Conservation (phyloP, 1,284 basidiomycete species). For the Exobasidium rhododendri region DNA sequence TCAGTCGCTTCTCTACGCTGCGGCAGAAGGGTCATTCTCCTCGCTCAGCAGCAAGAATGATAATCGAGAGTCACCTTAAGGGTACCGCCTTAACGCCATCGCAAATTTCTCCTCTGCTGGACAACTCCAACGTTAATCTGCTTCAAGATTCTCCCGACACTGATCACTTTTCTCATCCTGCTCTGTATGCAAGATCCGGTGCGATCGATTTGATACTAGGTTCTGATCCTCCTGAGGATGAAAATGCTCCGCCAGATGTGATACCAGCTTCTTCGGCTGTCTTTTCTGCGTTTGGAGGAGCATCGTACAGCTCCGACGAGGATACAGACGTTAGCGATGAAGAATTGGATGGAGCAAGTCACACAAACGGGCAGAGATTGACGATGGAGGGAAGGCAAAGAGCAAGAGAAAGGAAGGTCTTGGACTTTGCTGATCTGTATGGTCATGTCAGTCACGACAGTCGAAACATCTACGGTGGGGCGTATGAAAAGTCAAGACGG, state of each 20-base stretch:
- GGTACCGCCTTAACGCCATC: conserved; percentile 8
- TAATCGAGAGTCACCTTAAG: conserved; percentile 16
- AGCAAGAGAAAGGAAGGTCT: conserved; percentile 16
- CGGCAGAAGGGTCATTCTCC: conserved; percentile 26
- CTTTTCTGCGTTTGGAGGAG: conserved; percentile 18
- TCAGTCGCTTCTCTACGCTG: conserved; percentile 28
- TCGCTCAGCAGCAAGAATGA: conserved; percentile 29
- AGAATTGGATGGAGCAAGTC: conserved; percentile 28
- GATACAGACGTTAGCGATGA: conserved; percentile 26
- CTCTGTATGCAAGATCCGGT: conserved; percentile 34
- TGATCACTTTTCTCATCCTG: conserved; percentile 37
- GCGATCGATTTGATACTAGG: conserved; percentile 31
- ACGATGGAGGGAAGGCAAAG: conserved; percentile 25
- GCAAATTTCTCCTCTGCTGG: background rate
- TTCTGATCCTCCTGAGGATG: conserved; percentile 21
- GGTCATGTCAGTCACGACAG: background rate
- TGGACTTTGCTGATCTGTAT: conserved; percentile 11
- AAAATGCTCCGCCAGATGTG: conserved; percentile 19
- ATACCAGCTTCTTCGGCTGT: conserved; percentile 19
- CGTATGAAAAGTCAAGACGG: conserved; percentile 22
- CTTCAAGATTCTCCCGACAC: conserved; percentile 27
- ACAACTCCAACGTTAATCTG: conserved; percentile 25
- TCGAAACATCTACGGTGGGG: conserved; percentile 1
- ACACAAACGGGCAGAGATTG: conserved; percentile 21
- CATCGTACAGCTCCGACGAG: conserved; percentile 24